phyloP scores from a whole-genome alignment of 805 yeast genomes.

The Myxozyma geophila region DNA sequence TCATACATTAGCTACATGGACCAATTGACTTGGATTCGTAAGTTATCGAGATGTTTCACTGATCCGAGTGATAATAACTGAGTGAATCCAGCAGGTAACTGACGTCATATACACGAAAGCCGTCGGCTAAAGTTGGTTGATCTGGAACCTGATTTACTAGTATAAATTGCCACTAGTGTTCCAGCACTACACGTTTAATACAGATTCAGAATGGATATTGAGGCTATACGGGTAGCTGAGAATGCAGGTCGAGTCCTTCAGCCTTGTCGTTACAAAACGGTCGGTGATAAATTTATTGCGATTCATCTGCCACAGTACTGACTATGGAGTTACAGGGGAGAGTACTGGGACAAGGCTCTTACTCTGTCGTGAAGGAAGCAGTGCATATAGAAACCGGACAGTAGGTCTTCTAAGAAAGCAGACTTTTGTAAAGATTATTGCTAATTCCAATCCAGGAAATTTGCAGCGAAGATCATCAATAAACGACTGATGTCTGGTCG shows the following conservation, averaged over 20 bases:
- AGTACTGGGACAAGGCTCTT: slow-evolving; percentile 51
- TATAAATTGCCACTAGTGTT: too few species aligned
- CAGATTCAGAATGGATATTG: slow-evolving; percentile 4
- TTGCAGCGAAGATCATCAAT: slow-evolving; percentile 60
- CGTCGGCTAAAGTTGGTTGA: too few species aligned
- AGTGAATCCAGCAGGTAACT: too few species aligned
- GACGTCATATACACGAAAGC: too few species aligned
- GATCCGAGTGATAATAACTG: too few species aligned
- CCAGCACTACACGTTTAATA: too few species aligned
- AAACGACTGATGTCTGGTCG: slow-evolving; percentile 58
- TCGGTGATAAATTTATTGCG: not conserved
- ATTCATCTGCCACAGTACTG: not conserved
- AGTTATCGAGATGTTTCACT: too few species aligned
- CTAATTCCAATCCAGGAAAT: slow-evolving; percentile 44
- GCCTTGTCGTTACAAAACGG: slow-evolving; percentile 24
- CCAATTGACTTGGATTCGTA: too few species aligned
- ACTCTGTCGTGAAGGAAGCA: slow-evolving; percentile 52
- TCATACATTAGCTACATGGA: too few species aligned
- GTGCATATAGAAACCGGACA: slow-evolving; percentile 48
- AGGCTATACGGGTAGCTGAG: slow-evolving; percentile 3
- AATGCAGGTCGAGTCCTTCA: slow-evolving; percentile 2
- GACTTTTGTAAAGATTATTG: not conserved
- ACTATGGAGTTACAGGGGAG: slow-evolving; percentile 39
- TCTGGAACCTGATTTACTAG: too few species aligned
- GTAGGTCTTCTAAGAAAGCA: slow-evolving; percentile 27